Evolutionary conservation across 345 rosid genomes (phyloP).

Genomic region (Ricinus communis): DNA sequence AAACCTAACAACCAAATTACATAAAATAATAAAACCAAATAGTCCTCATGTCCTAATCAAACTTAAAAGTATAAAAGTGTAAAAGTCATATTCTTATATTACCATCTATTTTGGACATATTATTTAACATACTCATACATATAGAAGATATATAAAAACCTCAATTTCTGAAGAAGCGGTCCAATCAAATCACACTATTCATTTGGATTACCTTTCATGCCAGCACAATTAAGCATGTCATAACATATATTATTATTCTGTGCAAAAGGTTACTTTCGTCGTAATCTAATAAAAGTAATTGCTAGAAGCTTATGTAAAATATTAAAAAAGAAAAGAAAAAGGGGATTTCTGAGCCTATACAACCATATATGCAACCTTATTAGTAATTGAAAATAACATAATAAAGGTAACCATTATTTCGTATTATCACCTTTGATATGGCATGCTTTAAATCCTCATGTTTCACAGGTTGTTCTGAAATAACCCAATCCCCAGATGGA

Average conservation of each 20-base stretch:
- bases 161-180: background rate
- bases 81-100: background rate
- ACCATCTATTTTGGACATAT: background rate
- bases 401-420: background rate
- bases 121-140: background rate
- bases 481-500: slow-evolving; percentile 91
- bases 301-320: too few relatives aligned
- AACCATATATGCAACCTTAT: too few relatives aligned
- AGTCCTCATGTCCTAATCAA: background rate
- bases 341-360: too few relatives aligned
- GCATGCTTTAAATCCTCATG: slow-evolving; percentile 77
- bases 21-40: background rate
- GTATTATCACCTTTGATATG: slow-evolving; percentile 60
- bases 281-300: too few relatives aligned
- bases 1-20: background rate
- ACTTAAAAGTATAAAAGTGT: background rate
- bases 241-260: too few relatives aligned
- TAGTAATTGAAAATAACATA: background rate
- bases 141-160: background rate
- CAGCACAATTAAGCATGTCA: too few relatives aligned
- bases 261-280: too few relatives aligned
- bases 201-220: background rate
- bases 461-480: slow-evolving; percentile 63
- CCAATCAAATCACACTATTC: background rate
- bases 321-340: too few relatives aligned